Conservation (phyloP, 129 eudicot species). For the Saussurea involucrata region DNA sequence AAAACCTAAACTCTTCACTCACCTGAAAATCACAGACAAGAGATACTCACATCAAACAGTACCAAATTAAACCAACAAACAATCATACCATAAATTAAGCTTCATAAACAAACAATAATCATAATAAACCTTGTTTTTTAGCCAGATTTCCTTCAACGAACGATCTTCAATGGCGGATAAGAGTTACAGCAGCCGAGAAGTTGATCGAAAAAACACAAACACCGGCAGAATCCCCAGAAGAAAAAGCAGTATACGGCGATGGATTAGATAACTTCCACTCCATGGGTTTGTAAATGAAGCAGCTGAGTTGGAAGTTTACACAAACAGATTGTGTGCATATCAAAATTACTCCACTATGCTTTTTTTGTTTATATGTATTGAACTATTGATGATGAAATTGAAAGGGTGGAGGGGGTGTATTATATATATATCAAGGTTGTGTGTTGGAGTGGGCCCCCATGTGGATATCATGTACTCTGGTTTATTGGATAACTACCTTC, state of each 20-base stretch:
- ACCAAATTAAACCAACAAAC: conserved; percentile 10
- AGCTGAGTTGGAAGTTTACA: conserved; percentile 19
- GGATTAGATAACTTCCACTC: conserved; percentile 36
- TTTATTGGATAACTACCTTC: conserved; percentile 33
- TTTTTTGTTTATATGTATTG: background rate
- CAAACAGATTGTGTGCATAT: conserved; percentile 31
- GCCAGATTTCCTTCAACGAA: conserved; percentile 23
- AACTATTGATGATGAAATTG: conserved; percentile 13
- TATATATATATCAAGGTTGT: conserved; percentile 3
- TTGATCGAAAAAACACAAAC: conserved; percentile 17
- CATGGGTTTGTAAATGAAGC: conserved; percentile 23
- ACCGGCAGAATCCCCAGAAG: conserved; percentile 16
- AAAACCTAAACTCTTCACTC: conserved; percentile 12
- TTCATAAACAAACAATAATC: conserved; percentile 5
- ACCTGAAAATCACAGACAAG: background rate
- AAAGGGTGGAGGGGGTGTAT: conserved; percentile 24
- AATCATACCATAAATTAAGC: background rate
- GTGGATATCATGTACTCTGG: background rate
- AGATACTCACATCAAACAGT: background rate
- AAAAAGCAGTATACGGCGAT: conserved; percentile 12
- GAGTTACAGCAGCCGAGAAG: conserved; percentile 9
- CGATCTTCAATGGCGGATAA: conserved; percentile 19
- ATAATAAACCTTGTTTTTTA: conserved; percentile 17
- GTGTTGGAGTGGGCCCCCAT: conserved; percentile 23
- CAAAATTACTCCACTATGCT: conserved; percentile 16